These are phyloP conservation scores for Ormosia emarginata DNA, from an alignment of 306 rosid species.

Conservation along the genomic window DNA sequence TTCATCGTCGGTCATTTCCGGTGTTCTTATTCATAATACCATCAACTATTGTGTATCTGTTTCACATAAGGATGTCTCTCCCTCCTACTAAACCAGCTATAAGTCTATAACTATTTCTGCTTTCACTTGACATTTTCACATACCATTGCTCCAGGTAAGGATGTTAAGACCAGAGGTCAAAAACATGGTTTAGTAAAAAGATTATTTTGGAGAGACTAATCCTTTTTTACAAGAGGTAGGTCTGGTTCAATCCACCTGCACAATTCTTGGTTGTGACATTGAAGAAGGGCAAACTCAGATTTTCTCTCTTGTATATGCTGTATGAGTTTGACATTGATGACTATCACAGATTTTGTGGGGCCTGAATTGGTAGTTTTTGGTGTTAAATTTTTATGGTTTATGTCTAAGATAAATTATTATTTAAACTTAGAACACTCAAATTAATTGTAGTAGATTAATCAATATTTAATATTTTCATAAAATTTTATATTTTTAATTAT, in stretches of 20 bases:
- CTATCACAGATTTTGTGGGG: background rate
- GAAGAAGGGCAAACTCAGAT: background rate
- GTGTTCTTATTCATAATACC: background rate
- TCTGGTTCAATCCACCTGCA: background rate
- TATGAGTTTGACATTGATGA: background rate
- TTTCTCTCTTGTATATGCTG: background rate
- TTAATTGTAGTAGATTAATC: no score
- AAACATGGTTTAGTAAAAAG: background rate
- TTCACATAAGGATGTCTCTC: background rate
- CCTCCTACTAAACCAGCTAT: no score
- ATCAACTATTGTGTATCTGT: background rate
- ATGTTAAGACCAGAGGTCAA: background rate
- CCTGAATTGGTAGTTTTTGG: no score
- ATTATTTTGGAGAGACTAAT: slow-evolving; percentile 14
- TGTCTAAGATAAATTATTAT: no score
- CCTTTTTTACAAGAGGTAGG: background rate
- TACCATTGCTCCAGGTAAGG: background rate
- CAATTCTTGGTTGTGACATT: background rate
- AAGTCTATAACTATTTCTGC: background rate
- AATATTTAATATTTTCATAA: no score
- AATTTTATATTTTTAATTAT: no score
- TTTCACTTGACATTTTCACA: background rate
- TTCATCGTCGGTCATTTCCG: background rate
- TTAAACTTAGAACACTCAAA: no score
- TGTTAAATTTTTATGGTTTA: no score